Base-by-base conservation (phyloP, 176 grass and related monocot genomes). In the Calamus simplicifolius region DNA sequence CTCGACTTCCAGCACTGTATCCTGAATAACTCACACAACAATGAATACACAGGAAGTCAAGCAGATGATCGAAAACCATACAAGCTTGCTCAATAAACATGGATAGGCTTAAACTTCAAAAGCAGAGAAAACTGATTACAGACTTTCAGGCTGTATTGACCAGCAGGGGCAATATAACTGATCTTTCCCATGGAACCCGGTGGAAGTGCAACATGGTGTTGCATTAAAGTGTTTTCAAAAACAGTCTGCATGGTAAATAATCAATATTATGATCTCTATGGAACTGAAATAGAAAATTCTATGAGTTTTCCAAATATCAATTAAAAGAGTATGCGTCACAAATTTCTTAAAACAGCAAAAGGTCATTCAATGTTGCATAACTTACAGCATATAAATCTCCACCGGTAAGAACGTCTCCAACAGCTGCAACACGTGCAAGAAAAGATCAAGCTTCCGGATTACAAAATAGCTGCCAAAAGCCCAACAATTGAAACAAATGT, bases 131-230 rank as follows among this genome's bases (percentile, higher is more conserved):
- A 43, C 5, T 69, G 35, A 7, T 61, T 15, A 64, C 73, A 76
- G 53, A 95, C 90, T 65, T 81, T 76, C 25, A 89, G 73, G 56
- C 56, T 86, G 69, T 90, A 90, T 56, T 90, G 87, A 63, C 87
- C 87, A n/a, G 82, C 63, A 38, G 87, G 79, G 26, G 87, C 87
- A 73, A 90, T 57, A 54, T 77, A 80, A 48, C 66, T 74, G 19
- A 90, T 90, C 57, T 90, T 90, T 49, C 87, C 87, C 87, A 90
- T 90, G 29, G 87, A 63, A 65, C 87, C 82, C 57, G 87, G 85
- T 27, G 89, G 89, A 70, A 95, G 81, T 28, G 89, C 85, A 54
- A 88, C 78, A 63, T 72, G 75, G 52, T 95, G 89, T 58, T 81
- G 4, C 85, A 95, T 85, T 75, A 88, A 74, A 50, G 85, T 82